phyloP scores from a whole-genome alignment of 495 filamentous ascomycete genomes.

The Massariosphaeria phaeospora region DNA sequence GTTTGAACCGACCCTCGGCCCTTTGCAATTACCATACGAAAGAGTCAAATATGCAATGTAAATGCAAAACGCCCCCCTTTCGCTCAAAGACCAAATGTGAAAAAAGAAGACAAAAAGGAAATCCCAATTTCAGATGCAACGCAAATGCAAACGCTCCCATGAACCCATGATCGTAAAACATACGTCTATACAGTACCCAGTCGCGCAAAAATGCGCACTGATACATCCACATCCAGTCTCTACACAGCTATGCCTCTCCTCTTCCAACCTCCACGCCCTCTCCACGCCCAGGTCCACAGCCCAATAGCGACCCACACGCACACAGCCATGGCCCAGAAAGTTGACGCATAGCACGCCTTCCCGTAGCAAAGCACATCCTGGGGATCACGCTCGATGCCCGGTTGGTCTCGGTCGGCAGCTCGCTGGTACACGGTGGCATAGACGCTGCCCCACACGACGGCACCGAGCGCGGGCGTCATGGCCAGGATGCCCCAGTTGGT shows the following conservation, averaged over 20 bases:
- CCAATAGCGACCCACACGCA: conserved; percentile 72
- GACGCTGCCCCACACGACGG: conserved; percentile 76
- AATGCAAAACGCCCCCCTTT: too few species aligned
- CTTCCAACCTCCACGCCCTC: conserved; percentile 68
- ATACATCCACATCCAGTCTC: background rate
- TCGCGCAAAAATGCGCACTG: background rate
- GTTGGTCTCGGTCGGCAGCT: conserved; percentile 31
- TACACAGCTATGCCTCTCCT: conserved; percentile 73
- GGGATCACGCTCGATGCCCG: conserved; percentile 32
- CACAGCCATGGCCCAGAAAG: conserved; percentile 75
- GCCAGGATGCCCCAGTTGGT: conserved; percentile 97
- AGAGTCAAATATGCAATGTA: too few species aligned
- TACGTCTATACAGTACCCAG: too few species aligned
- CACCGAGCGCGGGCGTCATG: conserved; percentile 79
- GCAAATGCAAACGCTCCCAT: background rate
- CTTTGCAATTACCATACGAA: too few species aligned
- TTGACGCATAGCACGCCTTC: conserved; percentile 65
- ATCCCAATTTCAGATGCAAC: too few species aligned
- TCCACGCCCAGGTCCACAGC: conserved; percentile 77
- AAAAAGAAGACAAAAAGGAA: too few species aligned
- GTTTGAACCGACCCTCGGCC: too few species aligned
- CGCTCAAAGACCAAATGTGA: too few species aligned
- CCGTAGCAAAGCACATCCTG: conserved; percentile 64
- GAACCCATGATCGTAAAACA: too few species aligned
- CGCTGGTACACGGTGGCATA: conserved; percentile 77